Evolutionary conservation across 179 eudicot species (phyloP).

Genomic region (Drosera spatulata): DNA sequence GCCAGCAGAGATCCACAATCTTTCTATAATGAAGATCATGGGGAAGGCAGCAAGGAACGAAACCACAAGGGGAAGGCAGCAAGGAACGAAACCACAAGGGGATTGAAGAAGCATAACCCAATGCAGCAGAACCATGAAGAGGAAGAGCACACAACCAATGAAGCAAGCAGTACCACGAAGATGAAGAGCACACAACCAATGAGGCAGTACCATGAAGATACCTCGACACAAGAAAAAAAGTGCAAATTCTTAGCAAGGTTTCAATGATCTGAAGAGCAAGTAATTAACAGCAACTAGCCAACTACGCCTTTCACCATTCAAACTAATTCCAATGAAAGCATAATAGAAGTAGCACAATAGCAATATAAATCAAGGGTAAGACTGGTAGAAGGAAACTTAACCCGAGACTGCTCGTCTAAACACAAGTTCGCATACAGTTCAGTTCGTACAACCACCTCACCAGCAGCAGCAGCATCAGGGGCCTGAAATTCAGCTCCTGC

Average conservation of each 20-base stretch:
- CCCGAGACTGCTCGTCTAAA: conserved; percentile 55
- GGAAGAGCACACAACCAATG: conserved; percentile 15
- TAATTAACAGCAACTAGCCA: conserved; percentile 10
- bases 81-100: conserved; percentile 43
- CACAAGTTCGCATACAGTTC: conserved; percentile 30
- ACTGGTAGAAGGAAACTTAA: conserved; percentile 60
- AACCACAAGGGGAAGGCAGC: conserved; percentile 40
- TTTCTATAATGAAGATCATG: conserved; percentile 35
- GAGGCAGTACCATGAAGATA: conserved; percentile 52
- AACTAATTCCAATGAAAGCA: conserved; percentile 17
- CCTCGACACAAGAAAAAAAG: conserved; percentile 82
- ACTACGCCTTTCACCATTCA: conserved; percentile 17
- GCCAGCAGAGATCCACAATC: conserved; percentile 47
- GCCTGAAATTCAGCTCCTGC: conserved; percentile 62
- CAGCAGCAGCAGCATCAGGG: conserved; percentile 16
- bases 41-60: conserved; percentile 38
- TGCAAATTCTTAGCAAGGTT: conserved; percentile 45
- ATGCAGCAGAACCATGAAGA: conserved; percentile 51
- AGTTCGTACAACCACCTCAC: conserved; percentile 34
- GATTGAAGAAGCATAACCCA: conserved; percentile 42
- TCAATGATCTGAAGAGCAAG: conserved; percentile 15
- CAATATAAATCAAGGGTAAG: conserved; percentile 12
- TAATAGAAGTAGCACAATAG: conserved; percentile 19
- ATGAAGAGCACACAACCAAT: conserved; percentile 27
- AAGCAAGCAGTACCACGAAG: conserved; percentile 34